These are phyloP conservation scores for Diplodia mutila DNA, from an alignment of 2,329 filamentous ascomycete species.

Conservation along the genomic window DNA sequence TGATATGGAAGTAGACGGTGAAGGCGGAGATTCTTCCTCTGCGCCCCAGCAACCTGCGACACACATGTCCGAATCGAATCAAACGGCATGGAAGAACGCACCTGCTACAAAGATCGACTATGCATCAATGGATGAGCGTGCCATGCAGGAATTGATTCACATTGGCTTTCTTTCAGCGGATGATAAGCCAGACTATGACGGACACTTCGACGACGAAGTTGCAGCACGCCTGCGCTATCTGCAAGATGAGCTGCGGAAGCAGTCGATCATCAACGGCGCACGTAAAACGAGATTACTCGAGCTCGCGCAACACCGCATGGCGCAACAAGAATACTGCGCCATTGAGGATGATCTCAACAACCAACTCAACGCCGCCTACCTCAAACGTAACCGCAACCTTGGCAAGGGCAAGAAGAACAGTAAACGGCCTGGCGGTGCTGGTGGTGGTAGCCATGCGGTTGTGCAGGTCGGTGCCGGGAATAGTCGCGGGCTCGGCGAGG, in stretches of 20 bases:
- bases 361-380: constrained; percentile 91
- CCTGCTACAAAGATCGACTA: constrained; percentile 80
- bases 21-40: constrained; percentile 44
- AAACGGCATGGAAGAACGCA: constrained; percentile 78
- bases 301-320: constrained; percentile 88
- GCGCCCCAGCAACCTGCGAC: constrained; percentile 67
- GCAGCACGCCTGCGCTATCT: constrained; percentile 85
- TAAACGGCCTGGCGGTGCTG: constrained; percentile 66
- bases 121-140: constrained; percentile 81
- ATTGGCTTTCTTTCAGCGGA: constrained; percentile 83
- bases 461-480: constrained; percentile 55
- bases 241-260: constrained; percentile 78
- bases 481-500: constrained; percentile 70
- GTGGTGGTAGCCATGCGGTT: constrained; percentile 57
- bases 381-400: constrained; percentile 92
- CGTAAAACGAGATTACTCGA: constrained; percentile 86
- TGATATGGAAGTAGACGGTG: constrained; percentile 55
- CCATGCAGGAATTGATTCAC: constrained; percentile 87
- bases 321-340: constrained; percentile 93
- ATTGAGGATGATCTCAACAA: constrained; percentile 96
- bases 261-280: constrained; percentile 86
- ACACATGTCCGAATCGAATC: constrained; percentile 75
- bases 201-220: constrained; percentile 91
- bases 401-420: constrained; percentile 89
- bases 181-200: constrained; percentile 80